These are phyloP conservation scores for Mycena rosella DNA, from an alignment of 768 basidiomycete genomes.

Conservation along the genomic window DNA sequence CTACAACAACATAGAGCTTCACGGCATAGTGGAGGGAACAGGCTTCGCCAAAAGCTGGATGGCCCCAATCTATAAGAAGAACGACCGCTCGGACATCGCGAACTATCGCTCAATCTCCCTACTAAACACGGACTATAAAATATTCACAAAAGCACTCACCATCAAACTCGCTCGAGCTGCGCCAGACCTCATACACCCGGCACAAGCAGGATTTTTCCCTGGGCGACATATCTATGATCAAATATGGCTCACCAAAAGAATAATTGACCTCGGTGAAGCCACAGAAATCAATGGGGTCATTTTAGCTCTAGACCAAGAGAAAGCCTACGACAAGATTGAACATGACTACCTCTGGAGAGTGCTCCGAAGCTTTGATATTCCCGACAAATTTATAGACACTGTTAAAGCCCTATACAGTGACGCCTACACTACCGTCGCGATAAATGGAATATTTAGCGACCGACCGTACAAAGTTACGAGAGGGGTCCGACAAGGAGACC, in stretches of 20 bases:
- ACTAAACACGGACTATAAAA: background rate
- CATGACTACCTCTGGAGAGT: slow-evolving; percentile 30
- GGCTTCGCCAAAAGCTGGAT: slow-evolving; percentile 3
- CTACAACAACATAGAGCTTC: background rate
- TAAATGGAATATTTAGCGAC: background rate
- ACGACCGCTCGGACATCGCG: background rate
- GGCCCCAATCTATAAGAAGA: slow-evolving; percentile 5
- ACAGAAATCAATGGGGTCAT: slow-evolving; percentile 30
- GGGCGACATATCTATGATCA: slow-evolving; percentile 38
- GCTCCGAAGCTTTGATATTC: background rate
- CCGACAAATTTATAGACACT: background rate
- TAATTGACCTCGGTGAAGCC: slow-evolving; percentile 14
- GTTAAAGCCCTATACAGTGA: background rate
- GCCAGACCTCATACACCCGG: slow-evolving; percentile 1
- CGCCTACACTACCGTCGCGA: background rate
- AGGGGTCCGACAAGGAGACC: background rate
- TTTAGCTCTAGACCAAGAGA: background rate
- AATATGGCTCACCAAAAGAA: slow-evolving; percentile 31
- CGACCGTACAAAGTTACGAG: background rate
- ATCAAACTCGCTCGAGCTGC: background rate
- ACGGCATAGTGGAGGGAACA: background rate
- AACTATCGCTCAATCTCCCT: slow-evolving; percentile 6
- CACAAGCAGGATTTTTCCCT: slow-evolving; percentile 39
- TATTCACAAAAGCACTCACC: slow-evolving; percentile 11
- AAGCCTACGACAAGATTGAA: slow-evolving; percentile 36